phyloP scores from a whole-genome alignment of 148 eudicot species.

The Spergularia bocconei region DNA sequence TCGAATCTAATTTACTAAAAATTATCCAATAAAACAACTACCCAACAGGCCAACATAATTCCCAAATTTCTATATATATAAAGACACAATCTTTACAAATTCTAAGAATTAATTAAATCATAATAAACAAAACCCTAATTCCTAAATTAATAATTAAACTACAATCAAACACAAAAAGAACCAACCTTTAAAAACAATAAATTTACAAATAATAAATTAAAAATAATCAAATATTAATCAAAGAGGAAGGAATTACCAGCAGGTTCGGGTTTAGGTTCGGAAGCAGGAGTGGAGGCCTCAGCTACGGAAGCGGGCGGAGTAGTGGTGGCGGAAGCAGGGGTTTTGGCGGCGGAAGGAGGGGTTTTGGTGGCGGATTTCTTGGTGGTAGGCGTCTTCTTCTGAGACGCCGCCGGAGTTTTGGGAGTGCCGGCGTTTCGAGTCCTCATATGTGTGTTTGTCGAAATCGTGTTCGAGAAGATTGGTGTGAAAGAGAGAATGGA shows the following conservation, averaged over 20 bases:
- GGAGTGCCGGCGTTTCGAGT: slow-evolving; percentile 59
- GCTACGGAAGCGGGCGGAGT: no score
- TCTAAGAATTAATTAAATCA: not conserved
- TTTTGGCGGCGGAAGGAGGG: slow-evolving; percentile 24
- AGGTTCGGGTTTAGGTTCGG: slow-evolving; percentile 27
- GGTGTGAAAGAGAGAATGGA: not conserved
- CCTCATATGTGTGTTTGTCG: slow-evolving; percentile 36
- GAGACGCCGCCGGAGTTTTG: slow-evolving; percentile 40
- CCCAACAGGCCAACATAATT: not conserved
- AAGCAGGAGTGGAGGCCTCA: slow-evolving; percentile 18
- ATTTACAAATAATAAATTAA: not conserved
- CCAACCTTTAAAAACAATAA: not conserved
- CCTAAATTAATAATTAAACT: no score
- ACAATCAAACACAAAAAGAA: no score
- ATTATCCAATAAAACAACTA: not conserved
- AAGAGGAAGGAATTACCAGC: slow-evolving; percentile 26
- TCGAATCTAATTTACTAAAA: not conserved
- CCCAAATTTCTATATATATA: not conserved
- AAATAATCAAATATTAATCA: not conserved
- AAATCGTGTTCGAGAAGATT: not conserved
- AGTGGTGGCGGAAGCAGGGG: slow-evolving; percentile 4
- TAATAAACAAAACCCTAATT: not conserved
- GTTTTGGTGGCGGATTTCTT: slow-evolving; percentile 46
- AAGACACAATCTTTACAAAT: not conserved
- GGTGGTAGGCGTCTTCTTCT: slow-evolving; percentile 49